Percentiles rank a stretch among this genome's conserved stretches.
These are phyloP conservation scores for Oryza rufipogon DNA, from an alignment of 176 grass and related monocot genomes.

Conservation along the genomic window DNA sequence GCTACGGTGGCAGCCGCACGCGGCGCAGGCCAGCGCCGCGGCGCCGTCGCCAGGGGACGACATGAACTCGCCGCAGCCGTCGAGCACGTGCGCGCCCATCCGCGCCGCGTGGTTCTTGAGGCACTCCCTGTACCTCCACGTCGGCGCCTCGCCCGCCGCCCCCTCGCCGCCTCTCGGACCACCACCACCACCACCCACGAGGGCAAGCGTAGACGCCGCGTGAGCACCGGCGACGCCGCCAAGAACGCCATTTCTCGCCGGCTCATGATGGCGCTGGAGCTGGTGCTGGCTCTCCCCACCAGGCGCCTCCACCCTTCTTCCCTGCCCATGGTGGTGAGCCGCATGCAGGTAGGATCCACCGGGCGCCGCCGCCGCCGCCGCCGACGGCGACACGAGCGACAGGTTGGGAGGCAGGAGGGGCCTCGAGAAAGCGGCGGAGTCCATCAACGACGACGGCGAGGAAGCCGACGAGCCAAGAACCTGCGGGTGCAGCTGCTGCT, in stretches of 20 bases:
- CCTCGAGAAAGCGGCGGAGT: slow-evolving; percentile 60
- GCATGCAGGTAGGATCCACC: slow-evolving; percentile 7
- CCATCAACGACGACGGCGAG: slow-evolving; percentile 20
- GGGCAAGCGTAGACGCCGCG: slow-evolving; percentile 3
- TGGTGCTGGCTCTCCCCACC: slow-evolving; percentile 31
- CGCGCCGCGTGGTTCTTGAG: slow-evolving; percentile 78
- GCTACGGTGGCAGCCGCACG: slow-evolving; percentile 97
- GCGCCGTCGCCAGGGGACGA: slow-evolving; percentile 33
- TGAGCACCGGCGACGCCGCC: not conserved
- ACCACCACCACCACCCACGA: not conserved
- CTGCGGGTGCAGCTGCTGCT: slow-evolving; percentile 37
- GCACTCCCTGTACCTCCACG: slow-evolving; percentile 87
- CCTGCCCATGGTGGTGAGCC: slow-evolving; percentile 33
- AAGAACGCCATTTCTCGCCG: slow-evolving; percentile 44
- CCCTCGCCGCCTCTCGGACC: not conserved
- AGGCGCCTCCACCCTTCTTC: slow-evolving; percentile 24
- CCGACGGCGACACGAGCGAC: slow-evolving; percentile 53
- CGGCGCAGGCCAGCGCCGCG: slow-evolving; percentile 69
- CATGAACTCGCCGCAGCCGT: slow-evolving; percentile 99
- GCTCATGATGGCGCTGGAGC: slow-evolving; percentile 45
- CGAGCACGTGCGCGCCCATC: slow-evolving; percentile 85
- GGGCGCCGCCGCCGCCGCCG: slow-evolving; percentile 10
- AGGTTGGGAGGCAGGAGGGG: slow-evolving; percentile 72
- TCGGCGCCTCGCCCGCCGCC: slow-evolving; percentile 16
- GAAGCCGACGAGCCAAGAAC: slow-evolving; percentile 34